Evolutionary conservation across 345 rosid species (phyloP).

Genomic region (Laguncularia racemosa): DNA sequence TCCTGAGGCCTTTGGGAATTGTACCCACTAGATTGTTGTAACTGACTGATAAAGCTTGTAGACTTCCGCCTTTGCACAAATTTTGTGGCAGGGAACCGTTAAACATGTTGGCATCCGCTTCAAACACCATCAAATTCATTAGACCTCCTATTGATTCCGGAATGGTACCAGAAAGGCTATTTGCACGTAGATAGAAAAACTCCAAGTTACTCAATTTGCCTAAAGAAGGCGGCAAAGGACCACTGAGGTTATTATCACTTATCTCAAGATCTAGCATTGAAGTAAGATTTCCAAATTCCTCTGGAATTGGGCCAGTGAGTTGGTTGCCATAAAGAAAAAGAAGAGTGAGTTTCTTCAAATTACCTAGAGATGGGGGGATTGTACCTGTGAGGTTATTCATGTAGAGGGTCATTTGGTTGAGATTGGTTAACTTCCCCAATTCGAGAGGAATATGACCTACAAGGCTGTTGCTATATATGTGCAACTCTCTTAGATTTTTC

Average conservation of each 20-base stretch:
- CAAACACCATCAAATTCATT: not conserved
- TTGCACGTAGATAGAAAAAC: conserved; percentile 22
- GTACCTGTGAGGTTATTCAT: conserved; percentile 2
- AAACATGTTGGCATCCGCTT: not conserved
- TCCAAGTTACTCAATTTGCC: conserved; percentile 19
- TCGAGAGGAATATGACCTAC: conserved; percentile 9
- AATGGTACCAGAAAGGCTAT: conserved; percentile 20
- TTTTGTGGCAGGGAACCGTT: not conserved
- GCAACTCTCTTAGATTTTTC: not conserved
- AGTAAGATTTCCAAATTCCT: conserved; percentile 10
- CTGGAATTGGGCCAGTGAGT: not conserved
- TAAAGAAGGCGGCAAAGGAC: conserved; percentile 11
- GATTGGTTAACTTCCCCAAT: not conserved
- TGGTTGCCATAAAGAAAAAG: not conserved
- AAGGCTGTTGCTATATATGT: conserved; percentile 3
- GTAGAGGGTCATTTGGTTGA: not conserved
- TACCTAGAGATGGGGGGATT: not conserved
- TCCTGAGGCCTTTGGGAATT: conserved; percentile 16
- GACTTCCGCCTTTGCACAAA: not conserved
- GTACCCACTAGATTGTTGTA: conserved; percentile 18
- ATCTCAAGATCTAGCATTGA: not conserved
- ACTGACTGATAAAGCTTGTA: not conserved
- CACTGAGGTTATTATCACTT: not conserved
- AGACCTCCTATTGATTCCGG: conserved; percentile 20
- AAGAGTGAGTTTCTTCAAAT: too few relatives aligned